Evolutionary conservation across 495 filamentous ascomycete genomes (phyloP).

Genomic region (Aspergillus panamensis): DNA sequence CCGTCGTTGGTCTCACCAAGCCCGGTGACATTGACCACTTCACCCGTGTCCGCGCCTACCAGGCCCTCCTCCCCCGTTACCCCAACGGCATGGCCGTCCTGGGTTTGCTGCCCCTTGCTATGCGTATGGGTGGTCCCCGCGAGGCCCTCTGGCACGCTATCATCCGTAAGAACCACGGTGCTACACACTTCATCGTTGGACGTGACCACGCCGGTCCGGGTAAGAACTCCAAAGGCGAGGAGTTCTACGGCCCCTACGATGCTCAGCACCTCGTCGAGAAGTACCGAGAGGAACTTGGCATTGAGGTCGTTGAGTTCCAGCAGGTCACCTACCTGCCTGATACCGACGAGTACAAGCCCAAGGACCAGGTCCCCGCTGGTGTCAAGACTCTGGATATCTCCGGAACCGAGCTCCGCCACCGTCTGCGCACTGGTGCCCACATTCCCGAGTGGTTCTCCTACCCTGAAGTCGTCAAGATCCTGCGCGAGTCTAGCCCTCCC

Average conservation of each 20-base stretch:
- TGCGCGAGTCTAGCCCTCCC: constrained; percentile 90
- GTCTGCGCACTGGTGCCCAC: constrained; percentile 82
- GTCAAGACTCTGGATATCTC: constrained; percentile 94
- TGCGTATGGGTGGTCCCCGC: constrained; percentile 98
- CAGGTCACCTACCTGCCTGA: constrained; percentile 99
- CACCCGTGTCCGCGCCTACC: constrained; percentile 96
- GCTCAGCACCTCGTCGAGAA: constrained; percentile 97
- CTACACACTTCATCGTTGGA: constrained; percentile 98
- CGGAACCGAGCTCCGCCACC: constrained; percentile 88
- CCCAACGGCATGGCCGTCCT: constrained; percentile 99
- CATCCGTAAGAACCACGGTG: constrained; percentile 98
- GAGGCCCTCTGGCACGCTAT: constrained; percentile 99
- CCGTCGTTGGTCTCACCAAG: constrained; percentile 96
- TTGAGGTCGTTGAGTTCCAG: constrained; percentile 98
- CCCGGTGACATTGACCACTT: constrained; percentile 99
- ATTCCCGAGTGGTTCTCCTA: constrained; percentile 99
- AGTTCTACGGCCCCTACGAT: constrained; percentile 98
- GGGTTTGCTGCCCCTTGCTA: constrained; percentile 90
- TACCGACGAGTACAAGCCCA: constrained; percentile 89
- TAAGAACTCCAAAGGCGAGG: constrained; percentile 91
- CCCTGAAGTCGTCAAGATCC: constrained; percentile 94
- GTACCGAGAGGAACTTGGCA: constrained; percentile 92
- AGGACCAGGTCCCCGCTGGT: constrained; percentile 81
- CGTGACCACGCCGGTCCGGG: constrained; percentile 97
- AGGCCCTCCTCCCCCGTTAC: constrained; percentile 94